Evolutionary conservation across 257 asterid species (phyloP).

Genomic region (Rubia yunnanensis): DNA sequence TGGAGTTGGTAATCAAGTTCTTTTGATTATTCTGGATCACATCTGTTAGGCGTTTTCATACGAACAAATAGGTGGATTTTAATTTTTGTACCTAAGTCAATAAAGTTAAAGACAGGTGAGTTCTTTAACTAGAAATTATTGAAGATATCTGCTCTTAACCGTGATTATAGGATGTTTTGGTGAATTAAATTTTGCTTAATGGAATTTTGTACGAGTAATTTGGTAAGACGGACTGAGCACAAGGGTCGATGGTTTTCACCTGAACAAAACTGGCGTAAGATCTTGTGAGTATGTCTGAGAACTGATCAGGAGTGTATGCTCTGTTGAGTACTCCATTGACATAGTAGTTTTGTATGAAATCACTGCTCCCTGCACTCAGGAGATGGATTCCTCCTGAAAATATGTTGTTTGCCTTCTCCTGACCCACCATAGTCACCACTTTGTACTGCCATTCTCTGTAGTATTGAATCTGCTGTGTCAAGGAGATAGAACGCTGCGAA

Average conservation of each 20-base stretch:
- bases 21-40: neutral
- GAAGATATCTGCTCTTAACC: neutral
- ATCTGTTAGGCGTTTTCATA: neutral
- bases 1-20: neutral
- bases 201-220: neutral
- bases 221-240: neutral
- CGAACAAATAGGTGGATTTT: neutral
- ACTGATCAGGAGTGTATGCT: constrained; percentile 38
- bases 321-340: constrained; percentile 48
- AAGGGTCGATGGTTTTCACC: constrained; percentile 22
- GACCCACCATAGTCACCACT: constrained; percentile 54
- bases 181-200: neutral
- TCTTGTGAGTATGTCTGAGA: constrained; percentile 50
- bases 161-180: neutral
- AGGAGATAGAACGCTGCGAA: constrained; percentile 54
- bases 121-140: neutral
- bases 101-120: neutral
- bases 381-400: constrained; percentile 64
- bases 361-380: constrained; percentile 83
- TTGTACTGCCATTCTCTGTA: constrained; percentile 63
- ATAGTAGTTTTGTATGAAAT: constrained; percentile 69
- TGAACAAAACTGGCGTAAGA: constrained; percentile 49
- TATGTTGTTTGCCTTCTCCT: constrained; percentile 35
- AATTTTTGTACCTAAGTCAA: neutral
- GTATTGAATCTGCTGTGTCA: constrained; percentile 45